Base-by-base conservation (phyloP, 257 asterid species). In the Rhazya stricta region DNA sequence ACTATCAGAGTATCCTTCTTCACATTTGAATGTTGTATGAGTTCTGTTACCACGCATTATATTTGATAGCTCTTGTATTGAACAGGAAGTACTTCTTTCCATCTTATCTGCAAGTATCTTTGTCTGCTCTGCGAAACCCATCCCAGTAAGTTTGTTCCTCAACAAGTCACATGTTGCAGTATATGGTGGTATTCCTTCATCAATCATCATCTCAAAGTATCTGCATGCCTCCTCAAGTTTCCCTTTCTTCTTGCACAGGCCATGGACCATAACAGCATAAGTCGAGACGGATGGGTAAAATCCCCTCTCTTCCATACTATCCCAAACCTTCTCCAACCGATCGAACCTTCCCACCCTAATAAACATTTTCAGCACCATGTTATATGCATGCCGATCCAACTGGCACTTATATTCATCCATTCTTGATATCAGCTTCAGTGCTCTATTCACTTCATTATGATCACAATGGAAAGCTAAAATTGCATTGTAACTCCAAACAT, bases 161-260 rank as follows among this genome's bases (percentile, higher is more conserved):
- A 94, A 56, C 80, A 89, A 36, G 21, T 82, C 90, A 77, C 96
- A 85, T 0, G 97, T 92, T 9, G 82, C 67, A 25, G 72, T 42
- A 72, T 85, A 88, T 19, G 97, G 99, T 0, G 97, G 97, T 69
- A 92, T 81, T 79, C 98, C 99, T 83, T 90, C 98, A 74, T 92
- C 99, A 74, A 94, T 81, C 99, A 94, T 92, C 89, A 83, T 81
- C 71, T 84, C 96, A 46, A 92, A 94, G 71, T 89, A 90, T 58
- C 80, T 89, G 54, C 84, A 90, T 39, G 97, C 98, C 37, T 88
- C 97, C 60, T 90, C 94, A 1, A 89, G 85, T 74, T 92, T 90
- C 74, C 84, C 86, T 80, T 84, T 89, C 89, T 90, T 89, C 88
- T 78, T 88, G 81, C 93, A 92, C 61, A 92, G 84, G 23, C 98